Evolutionary conservation across 805 yeast genomes (phyloP).

Genomic region (Dipodascus albidus): DNA sequence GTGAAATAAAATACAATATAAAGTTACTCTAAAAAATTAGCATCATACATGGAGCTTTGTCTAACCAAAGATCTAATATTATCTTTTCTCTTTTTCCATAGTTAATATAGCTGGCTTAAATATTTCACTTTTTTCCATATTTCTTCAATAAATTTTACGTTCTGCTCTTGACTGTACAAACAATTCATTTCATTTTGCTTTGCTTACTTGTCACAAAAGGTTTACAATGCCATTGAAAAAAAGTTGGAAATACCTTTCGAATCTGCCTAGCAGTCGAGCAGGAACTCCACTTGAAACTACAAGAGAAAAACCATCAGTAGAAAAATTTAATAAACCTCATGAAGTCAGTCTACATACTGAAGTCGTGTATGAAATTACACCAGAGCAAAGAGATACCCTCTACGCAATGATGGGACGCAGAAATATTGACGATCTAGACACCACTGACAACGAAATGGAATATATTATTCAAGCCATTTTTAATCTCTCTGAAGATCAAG

Average conservation of each 20-base stretch:
- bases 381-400: constrained; percentile 5
- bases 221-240: background rate
- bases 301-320: background rate
- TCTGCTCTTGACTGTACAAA: no score
- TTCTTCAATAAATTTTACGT: no score
- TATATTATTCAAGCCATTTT: constrained; percentile 34
- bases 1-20: no score
- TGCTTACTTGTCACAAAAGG: no score
- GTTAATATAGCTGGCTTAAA: no score
- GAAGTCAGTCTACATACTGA: constrained; percentile 1
- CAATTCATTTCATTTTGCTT: no score
- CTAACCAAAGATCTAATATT: background rate
- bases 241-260: background rate
- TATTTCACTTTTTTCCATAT: no score
- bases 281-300: background rate
- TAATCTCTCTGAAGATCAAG: constrained; percentile 26
- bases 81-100: no score
- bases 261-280: background rate
- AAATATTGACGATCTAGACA: constrained; percentile 4
- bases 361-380: constrained; percentile 3
- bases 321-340: background rate
- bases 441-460: constrained; percentile 16
- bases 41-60: no score
- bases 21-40: no score
- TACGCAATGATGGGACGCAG: constrained; percentile 5